Percentiles rank a stretch among this genome's conserved stretches.
Conservation (phyloP, 2,329 filamentous ascomycete genomes). For the Fusarium acutatum region DNA sequence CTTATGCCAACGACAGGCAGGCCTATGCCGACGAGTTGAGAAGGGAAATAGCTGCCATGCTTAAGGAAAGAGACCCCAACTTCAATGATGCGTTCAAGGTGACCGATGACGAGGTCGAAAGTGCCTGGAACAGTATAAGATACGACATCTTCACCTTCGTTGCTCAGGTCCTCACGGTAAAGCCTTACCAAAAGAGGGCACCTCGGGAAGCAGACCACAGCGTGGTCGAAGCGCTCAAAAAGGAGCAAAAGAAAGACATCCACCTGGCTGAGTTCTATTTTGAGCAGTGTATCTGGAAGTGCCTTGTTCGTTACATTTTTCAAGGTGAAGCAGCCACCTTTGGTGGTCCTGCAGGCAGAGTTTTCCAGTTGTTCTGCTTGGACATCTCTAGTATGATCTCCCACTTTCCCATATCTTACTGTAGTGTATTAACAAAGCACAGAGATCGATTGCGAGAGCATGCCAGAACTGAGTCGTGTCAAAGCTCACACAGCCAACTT, state of each 20-base stretch:
- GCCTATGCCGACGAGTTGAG: not conserved
- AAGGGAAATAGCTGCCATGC: not conserved
- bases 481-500: conserved; percentile 7
- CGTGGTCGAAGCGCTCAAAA: conserved; percentile 1
- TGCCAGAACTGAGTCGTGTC: conserved; percentile 11
- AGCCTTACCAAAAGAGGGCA: not conserved
- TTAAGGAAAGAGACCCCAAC: not conserved
- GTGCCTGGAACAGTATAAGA: not conserved
- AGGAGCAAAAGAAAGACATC: not conserved
- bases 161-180: not conserved
- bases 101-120: not conserved
- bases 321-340: not conserved
- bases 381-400: conserved; percentile 6
- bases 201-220: not conserved
- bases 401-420: not conserved
- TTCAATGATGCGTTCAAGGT: conserved; percentile 1
- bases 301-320: conserved; percentile 2
- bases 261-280: not conserved
- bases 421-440: not conserved
- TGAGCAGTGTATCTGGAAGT: conserved; percentile 14
- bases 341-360: conserved; percentile 8
- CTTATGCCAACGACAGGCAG: not conserved
- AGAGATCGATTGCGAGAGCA: not conserved
- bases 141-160: conserved; percentile 6
- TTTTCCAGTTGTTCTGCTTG: conserved; percentile 20